Evolutionary conservation across 2,329 filamentous ascomycete species (phyloP).

Genomic region (Orbilia oligospora): DNA sequence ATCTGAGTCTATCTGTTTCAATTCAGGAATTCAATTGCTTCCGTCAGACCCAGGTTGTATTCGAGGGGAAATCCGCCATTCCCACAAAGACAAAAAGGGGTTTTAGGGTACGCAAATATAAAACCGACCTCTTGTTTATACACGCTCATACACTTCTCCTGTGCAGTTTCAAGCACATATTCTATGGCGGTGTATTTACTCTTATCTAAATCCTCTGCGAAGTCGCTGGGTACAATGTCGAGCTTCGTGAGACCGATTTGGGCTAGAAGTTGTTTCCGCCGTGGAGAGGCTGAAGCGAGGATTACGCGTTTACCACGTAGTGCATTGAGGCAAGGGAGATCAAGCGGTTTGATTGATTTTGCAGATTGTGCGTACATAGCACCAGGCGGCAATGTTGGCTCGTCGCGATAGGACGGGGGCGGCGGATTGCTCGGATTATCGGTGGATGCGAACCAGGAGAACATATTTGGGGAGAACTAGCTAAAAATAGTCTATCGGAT

Average conservation of each 20-base stretch:
- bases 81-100: slow-evolving; percentile 64
- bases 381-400: slow-evolving; percentile 22
- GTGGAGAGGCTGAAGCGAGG: slow-evolving; percentile 89
- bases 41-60: background rate
- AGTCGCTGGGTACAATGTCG: slow-evolving; percentile 85
- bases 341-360: slow-evolving; percentile 72
- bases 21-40: slow-evolving; percentile 7
- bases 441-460: slow-evolving; percentile 43
- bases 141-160: slow-evolving; percentile 84
- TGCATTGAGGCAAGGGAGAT: slow-evolving; percentile 82
- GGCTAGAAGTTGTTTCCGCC: slow-evolving; percentile 82
- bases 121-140: slow-evolving; percentile 72
- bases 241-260: slow-evolving; percentile 84
- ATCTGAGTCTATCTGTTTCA: slow-evolving; percentile 67
- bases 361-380: slow-evolving; percentile 41
- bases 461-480: slow-evolving; percentile 13
- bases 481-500: background rate
- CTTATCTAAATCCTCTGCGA: slow-evolving; percentile 89
- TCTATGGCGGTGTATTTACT: slow-evolving; percentile 80
- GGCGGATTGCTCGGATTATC: slow-evolving; percentile 38
- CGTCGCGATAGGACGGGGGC: slow-evolving; percentile 53
- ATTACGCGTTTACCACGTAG: slow-evolving; percentile 86
- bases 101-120: slow-evolving; percentile 29
- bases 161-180: slow-evolving; percentile 90
- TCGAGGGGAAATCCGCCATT: slow-evolving; percentile 34